These are phyloP conservation scores for Abelmoschus esculentus DNA, from an alignment of 345 rosid genomes.

Conservation along the genomic window DNA sequence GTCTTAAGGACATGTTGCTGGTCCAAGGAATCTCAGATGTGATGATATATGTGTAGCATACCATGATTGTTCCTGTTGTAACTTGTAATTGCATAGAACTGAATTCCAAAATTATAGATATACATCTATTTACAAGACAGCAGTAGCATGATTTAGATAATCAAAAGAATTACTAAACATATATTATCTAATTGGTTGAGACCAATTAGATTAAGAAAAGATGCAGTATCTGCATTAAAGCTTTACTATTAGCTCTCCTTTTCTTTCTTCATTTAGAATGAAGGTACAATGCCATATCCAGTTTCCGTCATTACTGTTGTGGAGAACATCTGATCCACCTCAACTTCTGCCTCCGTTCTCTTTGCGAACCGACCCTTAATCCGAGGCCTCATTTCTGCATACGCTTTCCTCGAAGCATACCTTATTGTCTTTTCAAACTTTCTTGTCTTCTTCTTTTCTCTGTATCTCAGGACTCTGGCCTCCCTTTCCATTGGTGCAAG, in stretches of 20 bases:
- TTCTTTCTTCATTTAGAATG: slow-evolving; percentile 30
- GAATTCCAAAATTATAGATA: slow-evolving; percentile 11
- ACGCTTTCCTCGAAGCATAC: slow-evolving; percentile 95
- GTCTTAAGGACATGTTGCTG: too few relatives aligned
- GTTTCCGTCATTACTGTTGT: slow-evolving; percentile 38
- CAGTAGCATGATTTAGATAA: slow-evolving; percentile 9
- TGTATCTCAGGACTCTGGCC: slow-evolving; percentile 47
- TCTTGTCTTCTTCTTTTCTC: slow-evolving; percentile 56
- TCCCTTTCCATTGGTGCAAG: slow-evolving; percentile 80
- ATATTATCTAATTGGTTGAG: slow-evolving; percentile 12
- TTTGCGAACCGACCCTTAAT: slow-evolving; percentile 91
- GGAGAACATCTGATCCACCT: slow-evolving; percentile 59
- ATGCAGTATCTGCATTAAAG: slow-evolving; percentile 14
- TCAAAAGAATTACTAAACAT: slow-evolving; percentile 17
- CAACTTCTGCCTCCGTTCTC: slow-evolving; percentile 53
- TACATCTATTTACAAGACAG: slow-evolving; percentile 25
- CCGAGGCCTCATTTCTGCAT: slow-evolving; percentile 89
- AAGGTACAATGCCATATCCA: slow-evolving; percentile 74
- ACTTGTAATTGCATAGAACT: not conserved
- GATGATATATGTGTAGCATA: too few relatives aligned
- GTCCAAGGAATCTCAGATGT: too few relatives aligned
- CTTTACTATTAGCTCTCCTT: slow-evolving; percentile 14
- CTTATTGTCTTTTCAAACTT: slow-evolving; percentile 91
- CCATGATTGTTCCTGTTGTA: not conserved
- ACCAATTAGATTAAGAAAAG: slow-evolving; percentile 16